Conservation (phyloP, 106 monocot genomes). For the Ottelia alismoides region DNA sequence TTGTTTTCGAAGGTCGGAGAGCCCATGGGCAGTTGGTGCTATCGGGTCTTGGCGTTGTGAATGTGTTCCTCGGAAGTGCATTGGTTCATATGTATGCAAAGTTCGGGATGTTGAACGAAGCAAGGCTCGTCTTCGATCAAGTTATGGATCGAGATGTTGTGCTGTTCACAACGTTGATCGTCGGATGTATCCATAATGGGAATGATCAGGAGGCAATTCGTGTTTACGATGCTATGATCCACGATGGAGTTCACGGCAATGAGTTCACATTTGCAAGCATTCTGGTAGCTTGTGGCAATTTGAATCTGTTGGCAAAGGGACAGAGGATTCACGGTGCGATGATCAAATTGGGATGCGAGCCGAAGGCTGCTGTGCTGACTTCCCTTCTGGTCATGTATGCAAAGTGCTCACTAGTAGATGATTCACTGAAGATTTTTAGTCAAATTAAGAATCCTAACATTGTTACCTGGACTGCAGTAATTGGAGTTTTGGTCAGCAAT, state of each 20-base stretch:
- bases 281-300: slow-evolving; percentile 47
- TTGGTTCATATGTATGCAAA: slow-evolving; percentile 62
- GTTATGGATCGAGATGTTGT: slow-evolving; percentile 45
- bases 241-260: slow-evolving; percentile 22
- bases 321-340: slow-evolving; percentile 34
- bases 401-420: slow-evolving; percentile 35
- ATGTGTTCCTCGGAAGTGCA: slow-evolving; percentile 35
- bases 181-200: slow-evolving; percentile 43
- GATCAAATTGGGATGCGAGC: slow-evolving; percentile 24
- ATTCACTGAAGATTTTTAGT: slow-evolving; percentile 39
- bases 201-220: slow-evolving; percentile 25
- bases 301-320: slow-evolving; percentile 19
- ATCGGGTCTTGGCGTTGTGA: slow-evolving; percentile 17
- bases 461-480: slow-evolving; percentile 43
- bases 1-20: slow-evolving; percentile 14
- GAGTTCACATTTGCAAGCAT: slow-evolving; percentile 67
- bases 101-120: slow-evolving; percentile 24
- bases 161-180: slow-evolving; percentile 47
- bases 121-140: slow-evolving; percentile 19
- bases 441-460: slow-evolving; percentile 30
- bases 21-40: slow-evolving; percentile 34
- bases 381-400: slow-evolving; percentile 71
- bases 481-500: slow-evolving; percentile 25
- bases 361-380: slow-evolving; percentile 22
- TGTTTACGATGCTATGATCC: slow-evolving; percentile 27